Evolutionary conservation across 2,329 filamentous ascomycete genomes (phyloP).

Genomic region (Penicillium olsonii): DNA sequence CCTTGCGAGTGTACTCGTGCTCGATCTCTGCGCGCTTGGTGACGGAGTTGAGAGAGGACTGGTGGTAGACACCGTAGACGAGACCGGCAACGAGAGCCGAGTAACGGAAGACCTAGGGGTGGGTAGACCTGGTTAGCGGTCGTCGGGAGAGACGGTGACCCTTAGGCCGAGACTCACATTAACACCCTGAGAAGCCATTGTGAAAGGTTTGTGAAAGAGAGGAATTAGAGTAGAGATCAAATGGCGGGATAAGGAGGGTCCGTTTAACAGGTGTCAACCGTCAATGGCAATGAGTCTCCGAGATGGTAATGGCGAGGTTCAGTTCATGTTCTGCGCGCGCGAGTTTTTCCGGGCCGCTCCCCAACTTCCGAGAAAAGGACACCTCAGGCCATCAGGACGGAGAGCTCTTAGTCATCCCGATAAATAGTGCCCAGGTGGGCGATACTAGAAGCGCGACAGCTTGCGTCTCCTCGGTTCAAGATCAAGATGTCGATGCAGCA

Average conservation of each 20-base stretch:
- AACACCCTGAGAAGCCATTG: conserved; percentile 67
- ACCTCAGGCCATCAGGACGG: neutral
- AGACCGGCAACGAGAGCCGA: conserved; percentile 88
- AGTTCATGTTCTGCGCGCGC: conserved; percentile 40
- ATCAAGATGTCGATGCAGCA: conserved; percentile 55
- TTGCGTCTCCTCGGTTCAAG: conserved; percentile 4
- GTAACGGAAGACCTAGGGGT: conserved; percentile 85
- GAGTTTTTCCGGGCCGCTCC: conserved; percentile 44
- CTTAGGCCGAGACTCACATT: conserved; percentile 55
- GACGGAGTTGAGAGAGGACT: conserved; percentile 72
- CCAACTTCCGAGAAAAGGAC: conserved; percentile 7
- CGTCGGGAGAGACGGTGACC: conserved; percentile 16
- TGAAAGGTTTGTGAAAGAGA: conserved; percentile 47
- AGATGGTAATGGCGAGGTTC: conserved; percentile 34
- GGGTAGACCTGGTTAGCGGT: conserved; percentile 19
- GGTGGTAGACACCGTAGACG: conserved; percentile 95
- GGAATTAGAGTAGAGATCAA: conserved; percentile 32
- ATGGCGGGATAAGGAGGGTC: conserved; percentile 32
- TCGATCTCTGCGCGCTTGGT: conserved; percentile 71
- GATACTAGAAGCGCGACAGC: conserved; percentile 7
- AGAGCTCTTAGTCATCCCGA: conserved; percentile 1
- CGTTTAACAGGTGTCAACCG: conserved; percentile 35
- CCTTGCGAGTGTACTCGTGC: conserved; percentile 87
- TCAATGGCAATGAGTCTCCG: conserved; percentile 41
- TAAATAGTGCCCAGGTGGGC: conserved; percentile 27